Evolutionary conservation across 495 filamentous ascomycete genomes (phyloP), one percentile per base, ranked within the genome.

Genomic region (Xylaria flabelliformis): DNA sequence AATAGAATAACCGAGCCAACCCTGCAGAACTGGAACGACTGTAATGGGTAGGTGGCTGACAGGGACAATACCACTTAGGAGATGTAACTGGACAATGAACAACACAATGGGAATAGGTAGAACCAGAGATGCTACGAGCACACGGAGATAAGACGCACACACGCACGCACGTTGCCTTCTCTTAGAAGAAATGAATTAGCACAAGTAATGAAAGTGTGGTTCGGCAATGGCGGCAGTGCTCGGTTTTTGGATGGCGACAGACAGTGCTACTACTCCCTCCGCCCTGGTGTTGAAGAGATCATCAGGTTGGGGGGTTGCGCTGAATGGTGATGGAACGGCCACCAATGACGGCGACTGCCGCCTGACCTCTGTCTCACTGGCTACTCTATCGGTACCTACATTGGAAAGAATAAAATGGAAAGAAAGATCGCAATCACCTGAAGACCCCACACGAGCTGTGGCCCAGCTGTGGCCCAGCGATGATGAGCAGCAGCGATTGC

Each of bases 101-200:
- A 64, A 12, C 4, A 67, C 58, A 61, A 13, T 39, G 34, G 29
- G 58, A 29, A 61, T 29, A n/a, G n/a, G n/a, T n/a, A 34, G 48
- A 19, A 29, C 48, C 50, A 64, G 21, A 61, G 69, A 71, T 53
- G 59, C 21, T 71, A 64, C 69, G 19, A 70, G 29, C 48, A 62
- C 56, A 64, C 69, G 59, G 58, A 46, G 44, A 70, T 36, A 69
- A 56, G 32, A 46, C 21, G n/a, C 19, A 46, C 21, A 10, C 19
- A 63, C 48, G 62, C 26, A 64, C 46, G 39, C 39, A 50, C 44
- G 48, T 29, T 71, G 59, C 36, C 12, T 55, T 56, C 4, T 64
- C 56, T 32, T 61, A 55, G 74, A 68, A 74, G 32, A 50, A 50
- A 59, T 53, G 62, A n/a, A 69, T 59, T 59, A 64, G 29, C 48